A percentile compares a stretch with the other conserved stretches of the same genome.
Conservation (phyloP, 1,139 yeast genomes). For the Candida sp. region DNA sequence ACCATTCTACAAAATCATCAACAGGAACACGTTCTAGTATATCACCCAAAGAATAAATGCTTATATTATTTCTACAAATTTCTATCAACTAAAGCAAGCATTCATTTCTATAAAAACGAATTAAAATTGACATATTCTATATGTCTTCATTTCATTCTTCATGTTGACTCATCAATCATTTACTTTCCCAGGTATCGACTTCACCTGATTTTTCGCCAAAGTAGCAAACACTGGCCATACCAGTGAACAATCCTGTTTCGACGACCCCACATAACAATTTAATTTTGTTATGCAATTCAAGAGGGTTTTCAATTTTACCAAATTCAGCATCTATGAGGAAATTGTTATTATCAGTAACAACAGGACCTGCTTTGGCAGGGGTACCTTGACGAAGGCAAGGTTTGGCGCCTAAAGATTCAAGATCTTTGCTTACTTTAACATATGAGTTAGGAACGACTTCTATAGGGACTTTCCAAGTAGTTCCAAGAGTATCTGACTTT, state of each 20-base stretch:
- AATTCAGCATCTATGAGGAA: constrained; percentile 93
- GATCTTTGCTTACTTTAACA: constrained; percentile 66
- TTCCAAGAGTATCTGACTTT: constrained; percentile 64
- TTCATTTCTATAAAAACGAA: no score
- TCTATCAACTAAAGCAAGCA: no score
- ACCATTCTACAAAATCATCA: no score
- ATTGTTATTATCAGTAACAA: constrained; percentile 96
- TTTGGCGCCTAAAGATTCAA: constrained; percentile 63
- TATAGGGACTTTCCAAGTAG: constrained; percentile 85
- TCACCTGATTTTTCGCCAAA: constrained; percentile 83
- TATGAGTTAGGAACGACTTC: constrained; percentile 93
- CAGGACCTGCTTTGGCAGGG: constrained; percentile 94
- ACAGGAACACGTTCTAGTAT: no score
- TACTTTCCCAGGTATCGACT: constrained; percentile 26
- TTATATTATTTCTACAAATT: no score
- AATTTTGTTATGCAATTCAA: constrained; percentile 57
- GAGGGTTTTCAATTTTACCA: constrained; percentile 68
- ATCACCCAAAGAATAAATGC: no score
- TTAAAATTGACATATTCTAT: no score
- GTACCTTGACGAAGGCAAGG: constrained; percentile 83
- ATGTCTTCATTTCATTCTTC: no score
- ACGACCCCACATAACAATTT: constrained; percentile 89
- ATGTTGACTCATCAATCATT: no score
- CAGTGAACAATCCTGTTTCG: constrained; percentile 87
- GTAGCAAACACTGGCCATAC: constrained; percentile 73